Evolutionary conservation across 805 yeast genomes (phyloP), one percentile per base, ranked within the genome.

Genomic region (Saturnispora galanensis): DNA sequence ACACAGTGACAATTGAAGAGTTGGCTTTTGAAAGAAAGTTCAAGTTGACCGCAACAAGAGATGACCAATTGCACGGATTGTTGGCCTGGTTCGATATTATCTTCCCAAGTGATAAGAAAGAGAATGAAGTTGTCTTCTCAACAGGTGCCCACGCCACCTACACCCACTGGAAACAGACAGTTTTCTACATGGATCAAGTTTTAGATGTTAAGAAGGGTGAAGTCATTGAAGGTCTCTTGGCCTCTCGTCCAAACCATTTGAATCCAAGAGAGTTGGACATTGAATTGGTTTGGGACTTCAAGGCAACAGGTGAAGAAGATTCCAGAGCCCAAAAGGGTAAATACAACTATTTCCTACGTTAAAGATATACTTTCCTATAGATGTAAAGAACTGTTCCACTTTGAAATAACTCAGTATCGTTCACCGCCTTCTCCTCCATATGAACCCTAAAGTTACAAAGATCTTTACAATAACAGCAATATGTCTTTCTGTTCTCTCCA

Each of bases 81-180:
- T 78, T 93, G 48, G 83, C 88, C 12, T 93, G 97, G 97, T 93
- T 88, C 58, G 98, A 93, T 59, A 84, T 87, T 58, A 89, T 76
- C 52, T 93, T 93, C 76, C 93, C 93, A 36, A 26, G 39, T 10
- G 72, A 70, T 46, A 59, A 62, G 35, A 60, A 65, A 32, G 69
- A 71, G 38, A 76, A 78, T 54, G 76, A 74, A 52, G 81, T 90
- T 47, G 69, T 68, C 30, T 89, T 93, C 61, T 81, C 93, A 16
- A 94, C 99, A 11, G 97, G 97, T 18, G 96, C 99, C 31, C 88
- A 84, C 66, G 81, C 88, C 39, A 77, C 79, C 54, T 88, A 89
- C 71, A 93, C 98, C 12, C 99, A 93, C 69, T 93, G 99, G 99
- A 94, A 93, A 65, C 98, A 93, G 69, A 84, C 96, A 15, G 94